Percentiles rank a stretch among this genome's conserved stretches.
Conservation (phyloP, 768 basidiomycete genomes). For the Amanita inopinata region DNA sequence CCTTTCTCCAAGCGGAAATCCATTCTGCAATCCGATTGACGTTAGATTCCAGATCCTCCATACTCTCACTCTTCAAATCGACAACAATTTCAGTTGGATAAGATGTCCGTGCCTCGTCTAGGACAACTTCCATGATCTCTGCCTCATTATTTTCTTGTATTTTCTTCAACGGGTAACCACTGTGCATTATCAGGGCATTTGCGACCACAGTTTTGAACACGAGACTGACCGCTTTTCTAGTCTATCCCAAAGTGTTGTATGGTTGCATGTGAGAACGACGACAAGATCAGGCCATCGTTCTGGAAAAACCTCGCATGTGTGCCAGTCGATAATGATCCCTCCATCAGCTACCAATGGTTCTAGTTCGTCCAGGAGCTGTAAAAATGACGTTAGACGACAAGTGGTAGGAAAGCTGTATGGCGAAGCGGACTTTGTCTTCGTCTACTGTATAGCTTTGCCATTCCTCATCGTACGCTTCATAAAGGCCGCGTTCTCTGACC, state of each 20-base stretch:
- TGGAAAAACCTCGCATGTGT: conserved; percentile 88
- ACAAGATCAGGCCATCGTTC: conserved; percentile 97
- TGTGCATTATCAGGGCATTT: conserved; percentile 22
- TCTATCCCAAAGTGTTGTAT: conserved; percentile 80
- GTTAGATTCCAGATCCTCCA: conserved; percentile 78
- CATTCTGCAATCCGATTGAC: conserved; percentile 82
- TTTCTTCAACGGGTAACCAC: conserved; percentile 83
- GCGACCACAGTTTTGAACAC: conserved; percentile 2
- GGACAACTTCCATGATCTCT: conserved; percentile 92
- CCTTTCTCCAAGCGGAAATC: conserved; percentile 65
- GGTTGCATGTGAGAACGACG: conserved; percentile 85
- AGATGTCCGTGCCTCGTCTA: conserved; percentile 80
- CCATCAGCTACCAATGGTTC: conserved; percentile 62
- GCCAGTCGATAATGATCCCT: conserved; percentile 89
- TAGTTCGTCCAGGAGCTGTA: conserved; percentile 79
- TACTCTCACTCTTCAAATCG: conserved; percentile 67
- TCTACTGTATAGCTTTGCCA: conserved; percentile 94
- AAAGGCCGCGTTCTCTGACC: conserved; percentile 75
- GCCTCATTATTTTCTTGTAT: conserved; percentile 98
- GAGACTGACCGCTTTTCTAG: conserved; percentile 72
- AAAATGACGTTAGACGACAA: conserved; percentile 9
- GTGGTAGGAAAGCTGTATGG: background rate
- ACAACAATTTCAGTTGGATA: conserved; percentile 85
- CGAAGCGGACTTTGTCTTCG: conserved; percentile 79
- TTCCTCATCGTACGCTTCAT: conserved; percentile 83